These are phyloP conservation scores for Candida nanaspora DNA, from an alignment of 805 yeast species.

Conservation along the genomic window DNA sequence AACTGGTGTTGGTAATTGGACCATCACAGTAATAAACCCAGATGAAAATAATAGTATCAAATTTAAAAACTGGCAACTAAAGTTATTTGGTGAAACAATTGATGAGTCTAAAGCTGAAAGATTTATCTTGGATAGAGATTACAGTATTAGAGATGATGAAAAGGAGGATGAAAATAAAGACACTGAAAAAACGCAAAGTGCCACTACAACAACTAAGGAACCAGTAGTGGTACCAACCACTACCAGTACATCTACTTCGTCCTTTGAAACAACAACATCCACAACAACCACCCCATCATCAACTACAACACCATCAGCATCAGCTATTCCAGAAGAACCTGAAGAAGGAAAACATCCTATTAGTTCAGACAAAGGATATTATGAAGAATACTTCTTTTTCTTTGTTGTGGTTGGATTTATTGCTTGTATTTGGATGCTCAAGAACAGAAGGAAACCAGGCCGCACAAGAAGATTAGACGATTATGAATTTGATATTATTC, in stretches of 20 bases:
- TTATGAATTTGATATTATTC: constrained; percentile 72
- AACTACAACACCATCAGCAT: constrained; percentile 5
- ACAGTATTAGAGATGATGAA: constrained; percentile 26
- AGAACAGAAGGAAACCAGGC: constrained; percentile 29
- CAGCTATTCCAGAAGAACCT: constrained; percentile 9
- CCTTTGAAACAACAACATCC: constrained; percentile 7
- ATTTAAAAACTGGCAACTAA: constrained; percentile 67
- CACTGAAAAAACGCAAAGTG: background rate
- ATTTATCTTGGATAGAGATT: constrained; percentile 44
- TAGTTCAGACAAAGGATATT: constrained; percentile 26
- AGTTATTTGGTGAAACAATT: constrained; percentile 72
- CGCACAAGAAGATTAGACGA: constrained; percentile 55
- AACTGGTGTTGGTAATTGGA: constrained; percentile 76
- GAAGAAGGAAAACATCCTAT: constrained; percentile 7
- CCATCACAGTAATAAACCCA: constrained; percentile 49
- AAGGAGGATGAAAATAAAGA: constrained; percentile 7
- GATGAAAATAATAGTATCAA: constrained; percentile 29
- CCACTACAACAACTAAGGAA: too few relatives aligned
- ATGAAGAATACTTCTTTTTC: constrained; percentile 55
- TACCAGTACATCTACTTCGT: constrained; percentile 7
- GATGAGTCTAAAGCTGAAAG: constrained; percentile 57
- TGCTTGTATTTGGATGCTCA: constrained; percentile 35
- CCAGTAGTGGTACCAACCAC: too few relatives aligned
- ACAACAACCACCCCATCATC: constrained; percentile 5
- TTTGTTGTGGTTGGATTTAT: constrained; percentile 54